Percentiles rank a stretch among this genome's conserved stretches.
Conservation (phyloP, 164 flowering plant species). For the Berberis vulgaris region DNA sequence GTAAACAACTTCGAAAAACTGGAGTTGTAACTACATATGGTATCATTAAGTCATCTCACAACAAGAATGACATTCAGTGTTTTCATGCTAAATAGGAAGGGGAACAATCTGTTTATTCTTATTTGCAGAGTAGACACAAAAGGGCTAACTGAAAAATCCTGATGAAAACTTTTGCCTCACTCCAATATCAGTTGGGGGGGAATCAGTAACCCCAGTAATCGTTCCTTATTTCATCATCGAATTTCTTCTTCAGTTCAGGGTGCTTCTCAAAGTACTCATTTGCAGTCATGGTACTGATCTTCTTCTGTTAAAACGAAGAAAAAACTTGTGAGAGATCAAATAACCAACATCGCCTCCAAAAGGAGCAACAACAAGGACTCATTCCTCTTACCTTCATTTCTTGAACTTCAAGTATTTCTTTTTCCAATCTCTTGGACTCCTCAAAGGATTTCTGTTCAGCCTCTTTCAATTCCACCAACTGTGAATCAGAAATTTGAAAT, state of each 20-base stretch:
- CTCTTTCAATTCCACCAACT: conserved; percentile 89
- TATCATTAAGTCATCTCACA: too few species aligned
- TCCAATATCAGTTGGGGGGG: not conserved
- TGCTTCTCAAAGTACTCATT: conserved; percentile 91
- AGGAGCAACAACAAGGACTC: not conserved
- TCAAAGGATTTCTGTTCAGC: conserved; percentile 74
- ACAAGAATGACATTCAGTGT: too few species aligned
- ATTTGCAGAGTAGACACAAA: conserved; percentile 1
- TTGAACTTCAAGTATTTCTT: conserved; percentile 80
- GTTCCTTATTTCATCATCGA: conserved; percentile 89
- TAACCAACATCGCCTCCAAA: not conserved
- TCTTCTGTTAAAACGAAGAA: conserved; percentile 38
- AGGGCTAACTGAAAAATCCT: conserved; percentile 2
- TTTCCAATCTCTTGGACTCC: conserved; percentile 86
- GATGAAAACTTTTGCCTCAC: not conserved
- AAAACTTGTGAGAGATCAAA: conserved; percentile 1
- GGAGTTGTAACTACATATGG: too few species aligned
- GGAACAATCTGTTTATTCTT: conserved; percentile 8
- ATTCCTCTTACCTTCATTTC: conserved; percentile 64
- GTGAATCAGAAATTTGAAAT: conserved; percentile 7
- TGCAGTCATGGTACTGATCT: conserved; percentile 89
- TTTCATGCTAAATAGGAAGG: not conserved
- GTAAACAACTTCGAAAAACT: too few species aligned
- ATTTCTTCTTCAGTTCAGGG: conserved; percentile 88
- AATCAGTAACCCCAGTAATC: conserved; percentile 91